A percentile compares a stretch with the other conserved stretches of the same genome.
These are phyloP conservation scores for Dactylellina haptotyla DNA, from an alignment of 2,329 filamentous ascomycete species.

Conservation along the genomic window DNA sequence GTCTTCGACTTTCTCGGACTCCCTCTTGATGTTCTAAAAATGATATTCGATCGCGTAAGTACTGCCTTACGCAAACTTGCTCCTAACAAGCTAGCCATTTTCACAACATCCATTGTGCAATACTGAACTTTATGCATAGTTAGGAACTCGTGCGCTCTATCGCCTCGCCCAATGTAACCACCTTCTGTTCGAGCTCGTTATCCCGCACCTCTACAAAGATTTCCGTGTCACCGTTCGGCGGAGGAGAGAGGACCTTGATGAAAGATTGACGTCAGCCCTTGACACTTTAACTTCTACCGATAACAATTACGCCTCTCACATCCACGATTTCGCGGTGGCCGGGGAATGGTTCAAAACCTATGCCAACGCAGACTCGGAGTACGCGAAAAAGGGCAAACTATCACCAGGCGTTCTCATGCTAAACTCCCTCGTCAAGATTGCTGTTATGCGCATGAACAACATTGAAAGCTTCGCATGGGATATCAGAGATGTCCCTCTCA, in stretches of 20 bases:
- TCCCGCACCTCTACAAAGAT: conserved; percentile 53
- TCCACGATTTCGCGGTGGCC: conserved; percentile 52
- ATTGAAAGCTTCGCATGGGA: conserved; percentile 54
- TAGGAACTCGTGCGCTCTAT: conserved; percentile 50
- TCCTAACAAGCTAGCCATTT: background rate
- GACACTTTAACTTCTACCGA: conserved; percentile 50
- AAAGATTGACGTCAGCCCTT: conserved; percentile 46
- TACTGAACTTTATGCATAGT: conserved; percentile 3
- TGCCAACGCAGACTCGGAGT: conserved; percentile 44
- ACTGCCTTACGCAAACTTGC: background rate
- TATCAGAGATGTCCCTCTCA: conserved; percentile 50
- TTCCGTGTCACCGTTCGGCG: conserved; percentile 53
- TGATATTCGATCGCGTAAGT: conserved; percentile 54
- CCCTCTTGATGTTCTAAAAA: conserved; percentile 51
- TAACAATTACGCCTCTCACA: conserved; percentile 51
- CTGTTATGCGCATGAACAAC: conserved; percentile 52
- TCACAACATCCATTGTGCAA: background rate
- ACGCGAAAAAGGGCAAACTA: conserved; percentile 53
- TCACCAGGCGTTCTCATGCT: conserved; percentile 53
- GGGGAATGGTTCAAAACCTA: conserved; percentile 54
- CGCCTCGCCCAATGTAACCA: conserved; percentile 53
- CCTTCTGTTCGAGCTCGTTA: conserved; percentile 53
- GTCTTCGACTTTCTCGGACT: conserved; percentile 52
- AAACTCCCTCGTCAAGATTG: conserved; percentile 54
- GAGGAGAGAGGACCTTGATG: conserved; percentile 51